These are phyloP conservation scores for Cantharellus anzutake DNA, from an alignment of 768 basidiomycete genomes.

Conservation along the genomic window DNA sequence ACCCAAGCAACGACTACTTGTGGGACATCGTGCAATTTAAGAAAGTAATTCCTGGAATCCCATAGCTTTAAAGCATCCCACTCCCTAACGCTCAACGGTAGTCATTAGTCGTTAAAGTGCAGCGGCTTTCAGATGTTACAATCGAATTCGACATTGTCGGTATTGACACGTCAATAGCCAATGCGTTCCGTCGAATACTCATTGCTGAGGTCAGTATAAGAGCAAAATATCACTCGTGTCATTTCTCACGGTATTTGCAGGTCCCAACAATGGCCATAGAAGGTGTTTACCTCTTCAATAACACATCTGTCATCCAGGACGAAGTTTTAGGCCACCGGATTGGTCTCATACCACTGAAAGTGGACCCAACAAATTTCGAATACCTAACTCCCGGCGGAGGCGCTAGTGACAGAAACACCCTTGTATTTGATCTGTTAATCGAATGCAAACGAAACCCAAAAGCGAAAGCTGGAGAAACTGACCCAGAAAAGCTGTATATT, in stretches of 20 bases:
- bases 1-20: slow-evolving; percentile 64
- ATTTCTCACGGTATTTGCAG: slow-evolving; percentile 20
- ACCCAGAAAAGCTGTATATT: slow-evolving; percentile 46
- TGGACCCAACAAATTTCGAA: slow-evolving; percentile 59
- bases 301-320: slow-evolving; percentile 84
- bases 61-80: neutral
- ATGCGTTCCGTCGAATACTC: slow-evolving; percentile 80
- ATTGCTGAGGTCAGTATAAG: slow-evolving; percentile 63
- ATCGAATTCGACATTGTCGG: slow-evolving; percentile 93
- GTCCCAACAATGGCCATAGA: slow-evolving; percentile 87
- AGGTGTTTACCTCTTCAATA: slow-evolving; percentile 81
- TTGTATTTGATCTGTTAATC: slow-evolving; percentile 65
- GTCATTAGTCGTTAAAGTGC: slow-evolving; percentile 56
- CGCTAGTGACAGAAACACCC: slow-evolving; percentile 53
- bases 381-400: neutral
- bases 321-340: slow-evolving; percentile 87
- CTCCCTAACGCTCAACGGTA: slow-evolving; percentile 12
- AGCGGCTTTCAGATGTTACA: slow-evolving; percentile 60
- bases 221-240: neutral
- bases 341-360: slow-evolving; percentile 74
- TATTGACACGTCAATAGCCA: slow-evolving; percentile 90
- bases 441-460: slow-evolving; percentile 42
- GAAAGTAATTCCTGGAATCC: slow-evolving; percentile 26
- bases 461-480: slow-evolving; percentile 32
- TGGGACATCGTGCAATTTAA: slow-evolving; percentile 67